phyloP scores from a whole-genome alignment of 805 yeast species.

The Candida arabinofermentans region DNA sequence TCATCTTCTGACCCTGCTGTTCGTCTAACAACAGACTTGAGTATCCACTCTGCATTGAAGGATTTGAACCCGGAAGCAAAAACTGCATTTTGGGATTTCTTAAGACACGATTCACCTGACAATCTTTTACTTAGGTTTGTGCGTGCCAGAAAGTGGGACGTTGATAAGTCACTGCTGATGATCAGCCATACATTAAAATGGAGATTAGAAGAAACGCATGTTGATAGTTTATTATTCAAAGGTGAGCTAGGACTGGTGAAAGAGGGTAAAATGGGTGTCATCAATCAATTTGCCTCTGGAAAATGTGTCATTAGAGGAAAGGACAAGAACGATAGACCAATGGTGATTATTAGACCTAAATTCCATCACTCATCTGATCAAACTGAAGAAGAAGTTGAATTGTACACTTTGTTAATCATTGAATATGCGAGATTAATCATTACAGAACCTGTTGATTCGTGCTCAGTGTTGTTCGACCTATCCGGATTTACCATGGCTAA shows the following conservation, averaged over 20 bases:
- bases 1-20: constrained; percentile 26
- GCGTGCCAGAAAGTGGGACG: constrained; percentile 84
- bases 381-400: constrained; percentile 64
- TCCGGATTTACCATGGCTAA: constrained; percentile 83
- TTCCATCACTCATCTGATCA: constrained; percentile 69
- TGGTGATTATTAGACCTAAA: constrained; percentile 76
- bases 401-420: constrained; percentile 69
- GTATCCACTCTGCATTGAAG: constrained; percentile 46
- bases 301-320: constrained; percentile 74
- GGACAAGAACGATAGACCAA: constrained; percentile 72
- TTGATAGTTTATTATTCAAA: constrained; percentile 56
- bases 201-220: constrained; percentile 60
- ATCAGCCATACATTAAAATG: constrained; percentile 68
- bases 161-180: constrained; percentile 67
- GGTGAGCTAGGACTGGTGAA: constrained; percentile 67
- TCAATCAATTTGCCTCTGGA: constrained; percentile 55
- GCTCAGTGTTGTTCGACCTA: constrained; percentile 81
- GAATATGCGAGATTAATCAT: constrained; percentile 79
- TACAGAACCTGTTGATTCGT: constrained; percentile 72
- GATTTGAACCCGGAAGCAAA: constrained; percentile 52
- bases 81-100: constrained; percentile 51
- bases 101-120: constrained; percentile 80
- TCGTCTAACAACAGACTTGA: constrained; percentile 28
- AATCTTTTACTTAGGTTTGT: constrained; percentile 69
- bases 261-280: constrained; percentile 40